These are phyloP conservation scores for Tephrocybe sp. DNA, from an alignment of 768 basidiomycete genomes.

Conservation along the genomic window DNA sequence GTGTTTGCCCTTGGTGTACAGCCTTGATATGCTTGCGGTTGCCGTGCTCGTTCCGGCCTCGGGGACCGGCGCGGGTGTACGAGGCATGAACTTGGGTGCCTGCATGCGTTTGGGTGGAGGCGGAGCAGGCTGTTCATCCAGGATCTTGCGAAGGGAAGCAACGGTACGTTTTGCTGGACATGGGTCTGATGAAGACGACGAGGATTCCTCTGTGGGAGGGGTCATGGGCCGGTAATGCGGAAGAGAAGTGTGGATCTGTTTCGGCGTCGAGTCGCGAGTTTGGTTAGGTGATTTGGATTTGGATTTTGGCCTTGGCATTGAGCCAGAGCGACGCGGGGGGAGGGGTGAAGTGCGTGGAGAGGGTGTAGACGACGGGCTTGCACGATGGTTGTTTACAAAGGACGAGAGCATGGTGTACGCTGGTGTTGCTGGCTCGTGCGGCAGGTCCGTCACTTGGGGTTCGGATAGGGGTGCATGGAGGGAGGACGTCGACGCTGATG, in stretches of 20 bases:
- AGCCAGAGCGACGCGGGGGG: constrained; percentile 24
- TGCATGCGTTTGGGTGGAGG: constrained; percentile 18
- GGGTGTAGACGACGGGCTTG: constrained; percentile 23
- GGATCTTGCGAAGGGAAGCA: constrained; percentile 65
- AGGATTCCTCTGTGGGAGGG: constrained; percentile 58
- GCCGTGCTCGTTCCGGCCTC: constrained; percentile 65
- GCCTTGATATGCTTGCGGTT: constrained; percentile 75
- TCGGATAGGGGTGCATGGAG: constrained; percentile 22
- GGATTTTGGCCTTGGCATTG: neutral
- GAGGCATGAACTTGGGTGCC: constrained; percentile 38
- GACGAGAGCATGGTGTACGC: constrained; percentile 65
- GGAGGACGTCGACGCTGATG: constrained; percentile 28
- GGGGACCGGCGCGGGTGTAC: constrained; percentile 52
- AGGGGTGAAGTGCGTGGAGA: constrained; percentile 28
- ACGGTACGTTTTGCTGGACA: constrained; percentile 62
- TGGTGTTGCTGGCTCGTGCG: constrained; percentile 44
- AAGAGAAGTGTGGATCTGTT: constrained; percentile 20
- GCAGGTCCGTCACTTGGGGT: constrained; percentile 34
- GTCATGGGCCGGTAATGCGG: constrained; percentile 41
- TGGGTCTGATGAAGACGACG: constrained; percentile 51
- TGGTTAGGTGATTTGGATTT: constrained; percentile 14
- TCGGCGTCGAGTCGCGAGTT: constrained; percentile 22
- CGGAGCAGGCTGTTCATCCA: constrained; percentile 44
- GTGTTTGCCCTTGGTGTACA: constrained; percentile 60
- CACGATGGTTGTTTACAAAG: constrained; percentile 27